Base-by-base conservation (phyloP, 2,329 filamentous ascomycete species). In the Sodiomyces alkalinus region DNA sequence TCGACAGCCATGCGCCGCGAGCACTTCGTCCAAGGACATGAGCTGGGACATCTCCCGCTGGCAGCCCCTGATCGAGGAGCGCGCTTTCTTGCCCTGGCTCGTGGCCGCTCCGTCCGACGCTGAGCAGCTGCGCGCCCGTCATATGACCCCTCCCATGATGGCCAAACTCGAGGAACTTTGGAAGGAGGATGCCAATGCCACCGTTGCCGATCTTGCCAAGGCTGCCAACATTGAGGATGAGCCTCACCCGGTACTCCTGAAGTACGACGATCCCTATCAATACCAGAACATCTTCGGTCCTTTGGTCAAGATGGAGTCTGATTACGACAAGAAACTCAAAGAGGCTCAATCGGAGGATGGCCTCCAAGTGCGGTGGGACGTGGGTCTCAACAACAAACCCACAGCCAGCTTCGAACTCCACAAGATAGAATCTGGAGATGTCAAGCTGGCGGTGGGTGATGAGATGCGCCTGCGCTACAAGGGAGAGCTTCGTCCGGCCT, bases 261-360 rank as follows among this genome's bases (percentile, higher is more conserved):
- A 85, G 41, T 98, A 98, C 48, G 90, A 96, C 33, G 90, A 98
- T 52, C 85, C 90, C 1, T 98, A 85, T 51, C 87, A 98, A 47
- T 98, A 98, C 45, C 90, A 98, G 55, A 98, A 96, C 46, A 90
- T 96, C 19, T 98, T 98, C 50, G 90, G 90, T 0, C 90, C 90
- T 1, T 64, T 98, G 10, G 92, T 98, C 45, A 98, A 96, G 61
- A 98, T 98, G 55, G 90, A 98, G 53, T 92, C 90, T 23, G 90
- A 98, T 55, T 98, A 98, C 48, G 90, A 98, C 54, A 87, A 92
- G 53, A 96, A 98, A 56, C 67, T 98, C 43, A 98, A 98, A 58
- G 90, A 98, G 52, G 85, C 87, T 1, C 90, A 98, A 51, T 93
- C 85, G 2, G 90, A 98, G 55, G 90, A 98, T 55, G 81, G 81